Evolutionary conservation across 2,329 filamentous ascomycete species (phyloP).

Genomic region (Fusarium fracticaudum): DNA sequence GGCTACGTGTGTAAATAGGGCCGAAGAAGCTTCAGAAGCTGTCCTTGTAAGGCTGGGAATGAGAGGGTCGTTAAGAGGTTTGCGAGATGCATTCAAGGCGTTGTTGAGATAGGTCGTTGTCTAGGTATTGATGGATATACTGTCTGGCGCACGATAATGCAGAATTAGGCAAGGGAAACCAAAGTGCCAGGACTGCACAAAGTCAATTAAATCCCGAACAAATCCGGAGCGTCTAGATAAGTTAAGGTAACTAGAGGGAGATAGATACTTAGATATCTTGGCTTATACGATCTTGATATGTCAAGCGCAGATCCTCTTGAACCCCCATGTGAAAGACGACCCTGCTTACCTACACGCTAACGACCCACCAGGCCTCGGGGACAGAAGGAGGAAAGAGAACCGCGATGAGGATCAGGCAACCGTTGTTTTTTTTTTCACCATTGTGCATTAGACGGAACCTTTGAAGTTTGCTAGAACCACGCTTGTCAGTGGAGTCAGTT

Average conservation of each 20-base stretch:
- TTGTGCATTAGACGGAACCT: slow-evolving; percentile 2
- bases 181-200: background rate
- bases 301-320: slow-evolving; percentile 15
- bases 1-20: slow-evolving; percentile 16
- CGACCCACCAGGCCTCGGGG: slow-evolving; percentile 10
- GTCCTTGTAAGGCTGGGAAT: slow-evolving; percentile 22
- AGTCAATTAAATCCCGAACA: background rate
- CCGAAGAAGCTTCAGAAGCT: slow-evolving; percentile 11
- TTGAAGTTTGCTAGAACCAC: slow-evolving; percentile 3
- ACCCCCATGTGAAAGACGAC: slow-evolving; percentile 20
- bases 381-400: slow-evolving; percentile 10
- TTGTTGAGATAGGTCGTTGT: background rate
- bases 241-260: background rate
- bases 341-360: slow-evolving; percentile 13
- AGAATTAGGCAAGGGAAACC: background rate
- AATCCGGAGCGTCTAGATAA: background rate
- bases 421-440: background rate
- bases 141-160: background rate
- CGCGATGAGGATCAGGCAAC: background rate
- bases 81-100: background rate
- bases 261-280: background rate
- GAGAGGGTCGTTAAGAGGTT: background rate
- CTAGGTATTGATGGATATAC: background rate
- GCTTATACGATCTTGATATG: slow-evolving; percentile 11
- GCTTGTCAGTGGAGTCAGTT: background rate